These are phyloP conservation scores for Sugiyamaella sp. DNA, from an alignment of 1,139 yeast genomes.

Conservation along the genomic window DNA sequence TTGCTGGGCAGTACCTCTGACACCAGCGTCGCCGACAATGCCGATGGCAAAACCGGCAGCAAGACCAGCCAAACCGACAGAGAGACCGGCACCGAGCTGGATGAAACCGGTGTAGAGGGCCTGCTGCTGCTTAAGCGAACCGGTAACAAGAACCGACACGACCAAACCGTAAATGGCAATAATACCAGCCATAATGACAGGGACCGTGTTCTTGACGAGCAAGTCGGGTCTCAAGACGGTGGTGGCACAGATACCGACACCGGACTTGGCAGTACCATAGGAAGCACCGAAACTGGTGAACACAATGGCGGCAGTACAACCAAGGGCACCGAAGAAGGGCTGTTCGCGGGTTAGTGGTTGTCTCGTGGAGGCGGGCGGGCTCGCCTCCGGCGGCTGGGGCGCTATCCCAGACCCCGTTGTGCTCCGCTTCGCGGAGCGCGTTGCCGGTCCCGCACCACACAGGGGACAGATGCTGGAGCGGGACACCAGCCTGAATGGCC, in stretches of 20 bases:
- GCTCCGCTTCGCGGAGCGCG: neutral
- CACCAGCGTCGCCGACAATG: conserved; percentile 98
- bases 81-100: conserved; percentile 97
- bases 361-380: neutral
- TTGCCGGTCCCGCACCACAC: too few species aligned
- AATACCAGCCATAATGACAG: conserved; percentile 99
- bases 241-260: conserved; percentile 99
- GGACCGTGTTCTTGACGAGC: conserved; percentile 63
- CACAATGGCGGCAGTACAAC: conserved; percentile 98
- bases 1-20: conserved; percentile 94
- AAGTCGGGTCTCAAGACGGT: conserved; percentile 97
- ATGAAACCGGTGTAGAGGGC: conserved; percentile 97
- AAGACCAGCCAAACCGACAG: conserved; percentile 95
- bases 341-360: conserved; percentile 20
- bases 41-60: conserved; percentile 99
- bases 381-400: conserved; percentile 20
- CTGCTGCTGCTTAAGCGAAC: conserved; percentile 84
- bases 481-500: neutral
- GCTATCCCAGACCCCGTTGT: neutral
- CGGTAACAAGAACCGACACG: conserved; percentile 92
- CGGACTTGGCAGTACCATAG: conserved; percentile 98
- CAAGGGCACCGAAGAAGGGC: conserved; percentile 97
- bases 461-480: too few species aligned
- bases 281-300: conserved; percentile 99
- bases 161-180: conserved; percentile 98